Percentiles rank a stretch among this genome's conserved stretches.
Evolutionary conservation across 2,329 filamentous ascomycete species (phyloP).

Genomic region (Sporothrix luriei): DNA sequence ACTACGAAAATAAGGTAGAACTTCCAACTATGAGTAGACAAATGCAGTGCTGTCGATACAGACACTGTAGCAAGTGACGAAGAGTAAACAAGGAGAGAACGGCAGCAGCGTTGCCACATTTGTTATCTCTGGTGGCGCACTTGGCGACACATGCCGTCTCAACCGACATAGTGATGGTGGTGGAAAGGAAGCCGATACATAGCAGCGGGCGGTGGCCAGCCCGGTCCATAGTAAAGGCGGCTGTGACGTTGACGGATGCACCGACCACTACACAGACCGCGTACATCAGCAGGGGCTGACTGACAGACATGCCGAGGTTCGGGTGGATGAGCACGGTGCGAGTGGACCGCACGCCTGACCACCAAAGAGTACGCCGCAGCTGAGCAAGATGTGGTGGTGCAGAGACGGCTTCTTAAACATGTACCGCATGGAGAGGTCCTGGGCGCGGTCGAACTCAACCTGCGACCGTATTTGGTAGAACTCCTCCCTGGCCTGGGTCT

Average conservation of each 20-base stretch:
- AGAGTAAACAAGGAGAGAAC: slow-evolving; percentile 30
- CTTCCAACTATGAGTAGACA: slow-evolving; percentile 44
- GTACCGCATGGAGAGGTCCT: slow-evolving; percentile 41
- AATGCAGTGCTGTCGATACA: slow-evolving; percentile 29
- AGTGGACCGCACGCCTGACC: slow-evolving; percentile 27
- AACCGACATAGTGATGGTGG: slow-evolving; percentile 28
- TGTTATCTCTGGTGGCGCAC: slow-evolving; percentile 27
- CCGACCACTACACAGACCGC: slow-evolving; percentile 29
- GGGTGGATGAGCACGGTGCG: slow-evolving; percentile 25
- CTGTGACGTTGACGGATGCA: slow-evolving; percentile 24
- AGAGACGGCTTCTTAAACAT: slow-evolving; percentile 49
- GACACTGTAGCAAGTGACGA: slow-evolving; percentile 27
- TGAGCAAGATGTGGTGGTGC: slow-evolving; percentile 46
- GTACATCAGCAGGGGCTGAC: slow-evolving; percentile 31
- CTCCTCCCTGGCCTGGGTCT: slow-evolving; percentile 46
- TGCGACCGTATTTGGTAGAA: slow-evolving; percentile 51
- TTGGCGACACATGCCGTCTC: slow-evolving; percentile 30
- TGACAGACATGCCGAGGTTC: slow-evolving; percentile 25
- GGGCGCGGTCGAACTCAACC: slow-evolving; percentile 45
- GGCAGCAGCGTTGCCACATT: slow-evolving; percentile 30
- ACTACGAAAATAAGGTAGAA: slow-evolving; percentile 59
- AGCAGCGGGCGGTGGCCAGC: slow-evolving; percentile 30
- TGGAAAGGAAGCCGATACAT: slow-evolving; percentile 26
- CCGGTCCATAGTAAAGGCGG: slow-evolving; percentile 30
- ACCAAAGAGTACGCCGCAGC: slow-evolving; percentile 35